Evolutionary conservation across 1,284 basidiomycete species (phyloP).

Genomic region (Boletus sp.): DNA sequence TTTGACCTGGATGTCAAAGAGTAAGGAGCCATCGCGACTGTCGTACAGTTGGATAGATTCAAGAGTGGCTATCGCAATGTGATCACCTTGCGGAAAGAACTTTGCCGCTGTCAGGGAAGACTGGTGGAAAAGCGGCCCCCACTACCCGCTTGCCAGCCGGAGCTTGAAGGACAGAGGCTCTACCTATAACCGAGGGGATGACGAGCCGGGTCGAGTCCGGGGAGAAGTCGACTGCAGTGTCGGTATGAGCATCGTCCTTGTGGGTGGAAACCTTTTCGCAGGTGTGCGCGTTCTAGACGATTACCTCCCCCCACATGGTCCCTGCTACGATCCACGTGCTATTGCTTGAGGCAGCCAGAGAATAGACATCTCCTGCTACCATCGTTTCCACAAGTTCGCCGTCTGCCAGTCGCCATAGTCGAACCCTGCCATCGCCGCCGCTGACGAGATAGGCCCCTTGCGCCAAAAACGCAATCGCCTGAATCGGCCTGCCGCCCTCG

Average conservation of each 20-base stretch:
- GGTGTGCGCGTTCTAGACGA: not conserved
- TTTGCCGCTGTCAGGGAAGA: not conserved
- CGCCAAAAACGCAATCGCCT: not conserved
- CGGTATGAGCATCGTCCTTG: not conserved
- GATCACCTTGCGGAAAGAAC: not conserved
- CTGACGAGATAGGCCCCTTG: not conserved
- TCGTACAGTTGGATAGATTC: not conserved
- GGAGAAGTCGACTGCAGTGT: not conserved
- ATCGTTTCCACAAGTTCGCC: not conserved
- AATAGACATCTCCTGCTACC: not conserved
- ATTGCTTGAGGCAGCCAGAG: not conserved
- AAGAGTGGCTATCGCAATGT: not conserved
- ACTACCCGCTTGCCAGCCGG: not conserved
- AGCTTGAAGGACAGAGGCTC: not conserved
- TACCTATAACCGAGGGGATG: not conserved
- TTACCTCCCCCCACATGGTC: not conserved
- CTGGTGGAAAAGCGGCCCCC: not conserved
- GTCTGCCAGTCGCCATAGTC: not conserved
- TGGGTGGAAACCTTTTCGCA: not conserved
- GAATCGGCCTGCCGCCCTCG: not conserved
- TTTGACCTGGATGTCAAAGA: not conserved
- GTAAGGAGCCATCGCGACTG: not conserved
- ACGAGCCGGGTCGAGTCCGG: not conserved
- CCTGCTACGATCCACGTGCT: not conserved
- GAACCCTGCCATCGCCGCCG: not conserved